Evolutionary conservation across 2,329 filamentous ascomycete genomes (phyloP).

Genomic region (Tothia fuscella): DNA sequence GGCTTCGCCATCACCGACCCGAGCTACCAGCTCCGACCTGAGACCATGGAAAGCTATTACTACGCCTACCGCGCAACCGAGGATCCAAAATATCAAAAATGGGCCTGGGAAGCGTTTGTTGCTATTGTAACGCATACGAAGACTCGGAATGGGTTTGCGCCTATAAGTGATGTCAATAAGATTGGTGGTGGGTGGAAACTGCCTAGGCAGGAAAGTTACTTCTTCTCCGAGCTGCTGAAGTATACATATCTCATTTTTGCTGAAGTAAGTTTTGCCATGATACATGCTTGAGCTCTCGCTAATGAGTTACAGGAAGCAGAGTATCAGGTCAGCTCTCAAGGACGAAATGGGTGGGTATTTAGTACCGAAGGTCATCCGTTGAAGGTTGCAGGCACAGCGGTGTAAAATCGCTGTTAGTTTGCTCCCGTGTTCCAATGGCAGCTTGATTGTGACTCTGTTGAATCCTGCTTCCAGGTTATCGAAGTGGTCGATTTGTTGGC

Average conservation of each 20-base stretch:
- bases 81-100: slow-evolving; percentile 64
- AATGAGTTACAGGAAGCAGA: no score
- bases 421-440: no score
- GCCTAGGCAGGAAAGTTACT: slow-evolving; percentile 76
- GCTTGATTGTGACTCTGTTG: no score
- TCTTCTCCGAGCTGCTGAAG: slow-evolving; percentile 80
- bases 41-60: slow-evolving; percentile 76
- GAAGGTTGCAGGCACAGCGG: no score
- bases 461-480: no score
- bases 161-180: slow-evolving; percentile 54
- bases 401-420: no score
- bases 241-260: slow-evolving; percentile 65
- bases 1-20: slow-evolving; percentile 48
- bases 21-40: slow-evolving; percentile 60
- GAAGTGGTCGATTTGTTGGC: no score
- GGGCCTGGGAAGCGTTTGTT: slow-evolving; percentile 69
- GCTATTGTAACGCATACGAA: slow-evolving; percentile 53
- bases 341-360: no score
- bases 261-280: no score
- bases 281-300: no score
- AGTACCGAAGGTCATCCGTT: no score
- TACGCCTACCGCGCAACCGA: slow-evolving; percentile 76
- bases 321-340: no score
- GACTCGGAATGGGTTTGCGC: slow-evolving; percentile 54
- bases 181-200: slow-evolving; percentile 45